These are phyloP conservation scores for Populus euphratica DNA, from an alignment of 345 rosid genomes.

Conservation along the genomic window DNA sequence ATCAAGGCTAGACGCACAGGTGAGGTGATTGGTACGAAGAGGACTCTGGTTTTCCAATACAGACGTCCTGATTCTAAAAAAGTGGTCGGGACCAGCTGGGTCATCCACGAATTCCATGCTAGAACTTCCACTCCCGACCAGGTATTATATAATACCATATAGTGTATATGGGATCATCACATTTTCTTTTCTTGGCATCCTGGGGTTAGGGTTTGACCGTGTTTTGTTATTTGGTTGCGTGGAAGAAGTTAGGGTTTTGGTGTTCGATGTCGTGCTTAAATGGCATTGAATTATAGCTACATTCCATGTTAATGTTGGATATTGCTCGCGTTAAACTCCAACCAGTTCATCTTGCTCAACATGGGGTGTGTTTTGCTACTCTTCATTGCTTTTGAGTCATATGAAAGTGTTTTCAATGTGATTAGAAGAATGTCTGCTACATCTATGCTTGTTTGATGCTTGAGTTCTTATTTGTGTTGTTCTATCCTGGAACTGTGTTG, in stretches of 20 bases:
- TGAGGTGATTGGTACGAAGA: slow-evolving; percentile 39
- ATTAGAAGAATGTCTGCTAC: background rate
- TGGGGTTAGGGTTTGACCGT: background rate
- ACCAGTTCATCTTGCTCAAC: background rate
- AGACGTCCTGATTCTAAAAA: background rate
- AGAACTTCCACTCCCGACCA: background rate
- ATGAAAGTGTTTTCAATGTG: background rate
- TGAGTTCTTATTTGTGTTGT: background rate
- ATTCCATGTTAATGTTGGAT: background rate
- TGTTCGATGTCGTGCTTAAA: background rate
- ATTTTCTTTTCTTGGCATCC: background rate
- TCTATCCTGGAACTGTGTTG: background rate
- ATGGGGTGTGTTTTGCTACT: background rate
- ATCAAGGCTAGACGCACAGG: slow-evolving; percentile 17
- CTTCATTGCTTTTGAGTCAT: background rate
- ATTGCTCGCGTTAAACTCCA: background rate
- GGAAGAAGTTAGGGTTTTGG: background rate
- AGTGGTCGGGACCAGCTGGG: slow-evolving; percentile 18
- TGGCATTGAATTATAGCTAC: background rate
- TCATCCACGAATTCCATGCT: slow-evolving; percentile 23
- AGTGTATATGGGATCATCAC: background rate
- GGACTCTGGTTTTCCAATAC: slow-evolving; percentile 34
- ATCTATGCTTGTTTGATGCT: background rate
- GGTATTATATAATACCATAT: background rate
- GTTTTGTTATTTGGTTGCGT: background rate